phyloP scores from a whole-genome alignment of 805 yeast genomes.

The Grigorovia yakushimaensis region DNA sequence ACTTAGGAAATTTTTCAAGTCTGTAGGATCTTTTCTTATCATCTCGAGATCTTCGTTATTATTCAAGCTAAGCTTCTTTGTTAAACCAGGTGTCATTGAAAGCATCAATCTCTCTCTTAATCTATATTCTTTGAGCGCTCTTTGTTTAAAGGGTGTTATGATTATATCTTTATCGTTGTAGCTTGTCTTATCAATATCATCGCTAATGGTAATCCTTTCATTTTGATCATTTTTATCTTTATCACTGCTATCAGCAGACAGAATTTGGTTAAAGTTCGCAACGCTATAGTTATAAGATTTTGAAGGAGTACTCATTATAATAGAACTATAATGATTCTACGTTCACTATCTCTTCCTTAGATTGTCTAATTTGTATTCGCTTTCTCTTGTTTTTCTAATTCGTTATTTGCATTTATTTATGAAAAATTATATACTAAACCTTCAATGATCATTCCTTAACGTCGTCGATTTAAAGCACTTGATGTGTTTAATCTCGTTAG shows the following conservation, averaged over 20 bases:
- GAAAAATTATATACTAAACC: no score
- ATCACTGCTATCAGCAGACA: not conserved
- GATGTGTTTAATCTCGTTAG: no score
- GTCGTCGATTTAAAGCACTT: no score
- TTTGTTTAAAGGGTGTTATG: slow-evolving; percentile 18
- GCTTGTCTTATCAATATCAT: not conserved
- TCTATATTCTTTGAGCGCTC: slow-evolving; percentile 18
- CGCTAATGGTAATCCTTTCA: no score
- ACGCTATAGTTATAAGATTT: not conserved
- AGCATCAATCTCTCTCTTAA: slow-evolving; percentile 13
- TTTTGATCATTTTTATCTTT: not conserved
- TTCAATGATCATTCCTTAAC: no score
- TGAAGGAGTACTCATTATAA: not conserved
- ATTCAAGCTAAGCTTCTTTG: slow-evolving; percentile 7
- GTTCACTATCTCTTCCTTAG: no score
- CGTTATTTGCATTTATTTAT: no score
- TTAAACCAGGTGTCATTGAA: slow-evolving; percentile 17
- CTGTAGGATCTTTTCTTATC: slow-evolving; percentile 10
- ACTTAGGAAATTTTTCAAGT: slow-evolving; percentile 12
- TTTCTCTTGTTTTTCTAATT: no score
- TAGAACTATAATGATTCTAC: not conserved
- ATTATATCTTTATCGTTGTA: not conserved
- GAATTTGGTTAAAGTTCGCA: not conserved
- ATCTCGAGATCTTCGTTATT: slow-evolving; percentile 4
- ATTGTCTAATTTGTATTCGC: no score